Conservation (phyloP, 129 eudicot species). For the Lonicera japonica region DNA sequence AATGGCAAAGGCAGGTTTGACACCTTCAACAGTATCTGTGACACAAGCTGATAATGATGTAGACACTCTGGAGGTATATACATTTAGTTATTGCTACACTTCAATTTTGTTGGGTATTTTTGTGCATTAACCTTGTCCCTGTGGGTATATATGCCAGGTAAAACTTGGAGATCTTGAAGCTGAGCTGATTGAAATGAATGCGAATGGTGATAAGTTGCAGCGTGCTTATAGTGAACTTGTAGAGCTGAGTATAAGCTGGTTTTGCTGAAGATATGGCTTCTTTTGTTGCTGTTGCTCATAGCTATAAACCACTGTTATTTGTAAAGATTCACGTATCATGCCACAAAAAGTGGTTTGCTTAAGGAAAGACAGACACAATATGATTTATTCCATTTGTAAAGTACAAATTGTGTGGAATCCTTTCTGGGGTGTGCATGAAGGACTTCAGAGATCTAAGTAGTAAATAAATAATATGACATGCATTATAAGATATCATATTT, state of each 20-base stretch:
- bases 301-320: not conserved
- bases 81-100: slow-evolving; percentile 6
- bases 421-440: not conserved
- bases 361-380: not conserved
- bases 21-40: slow-evolving; percentile 38
- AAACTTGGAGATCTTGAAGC: slow-evolving; percentile 97
- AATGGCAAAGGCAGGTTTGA: slow-evolving; percentile 74
- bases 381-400: not conserved
- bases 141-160: slow-evolving; percentile 34
- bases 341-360: not conserved
- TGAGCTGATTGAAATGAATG: slow-evolving; percentile 81
- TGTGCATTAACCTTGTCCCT: slow-evolving; percentile 13
- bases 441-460: not conserved
- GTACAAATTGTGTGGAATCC: not conserved
- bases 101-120: not conserved
- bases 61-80: slow-evolving; percentile 84
- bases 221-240: slow-evolving; percentile 84
- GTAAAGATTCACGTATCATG: not conserved
- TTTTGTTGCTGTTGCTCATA: not conserved
- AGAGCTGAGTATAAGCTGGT: slow-evolving; percentile 91
- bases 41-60: slow-evolving; percentile 39
- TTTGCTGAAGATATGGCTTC: slow-evolving; percentile 59
- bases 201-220: slow-evolving; percentile 82
- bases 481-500: slow-evolving; percentile 3
- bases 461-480: not conserved